phyloP scores from a whole-genome alignment of 257 asterid species.

The Solanum chaucha region DNA sequence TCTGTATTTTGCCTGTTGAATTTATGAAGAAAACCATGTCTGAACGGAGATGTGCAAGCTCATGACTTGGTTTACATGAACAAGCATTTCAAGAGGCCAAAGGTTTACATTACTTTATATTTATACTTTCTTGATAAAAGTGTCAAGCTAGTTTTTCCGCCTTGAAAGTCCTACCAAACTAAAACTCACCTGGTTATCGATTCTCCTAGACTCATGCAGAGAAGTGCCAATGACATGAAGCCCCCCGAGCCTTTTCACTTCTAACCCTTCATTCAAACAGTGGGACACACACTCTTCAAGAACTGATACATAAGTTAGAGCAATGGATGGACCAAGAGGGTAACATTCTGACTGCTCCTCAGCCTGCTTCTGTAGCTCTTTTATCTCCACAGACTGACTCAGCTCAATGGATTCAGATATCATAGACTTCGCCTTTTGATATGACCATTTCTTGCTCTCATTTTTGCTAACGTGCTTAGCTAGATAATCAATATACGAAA shows the following conservation, averaged over 20 bases:
- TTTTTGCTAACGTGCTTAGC: slow-evolving; percentile 75
- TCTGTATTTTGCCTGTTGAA: not conserved
- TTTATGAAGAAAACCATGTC: not conserved
- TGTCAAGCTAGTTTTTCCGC: not conserved
- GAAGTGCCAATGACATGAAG: slow-evolving; percentile 98
- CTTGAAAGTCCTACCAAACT: not conserved
- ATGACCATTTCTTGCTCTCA: slow-evolving; percentile 66
- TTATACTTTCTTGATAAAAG: not conserved
- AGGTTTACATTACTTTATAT: not conserved
- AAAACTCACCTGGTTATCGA: slow-evolving; percentile 80
- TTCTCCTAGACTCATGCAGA: slow-evolving; percentile 94
- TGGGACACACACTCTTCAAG: slow-evolving; percentile 82
- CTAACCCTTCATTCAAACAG: slow-evolving; percentile 74
- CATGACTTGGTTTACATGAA: not conserved
- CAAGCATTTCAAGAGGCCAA: not conserved
- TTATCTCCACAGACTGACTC: slow-evolving; percentile 59
- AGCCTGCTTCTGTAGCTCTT: slow-evolving; percentile 67
- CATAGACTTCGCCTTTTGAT: slow-evolving; percentile 61
- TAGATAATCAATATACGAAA: slow-evolving; percentile 19
- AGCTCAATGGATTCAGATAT: slow-evolving; percentile 72
- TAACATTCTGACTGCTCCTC: slow-evolving; percentile 69
- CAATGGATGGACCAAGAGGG: slow-evolving; percentile 89
- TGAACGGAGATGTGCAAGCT: not conserved
- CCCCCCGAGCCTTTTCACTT: slow-evolving; percentile 91
- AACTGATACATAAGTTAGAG: slow-evolving; percentile 77